Conservation (phyloP, 495 filamentous ascomycete genomes). For the Penicillium taxi region DNA sequence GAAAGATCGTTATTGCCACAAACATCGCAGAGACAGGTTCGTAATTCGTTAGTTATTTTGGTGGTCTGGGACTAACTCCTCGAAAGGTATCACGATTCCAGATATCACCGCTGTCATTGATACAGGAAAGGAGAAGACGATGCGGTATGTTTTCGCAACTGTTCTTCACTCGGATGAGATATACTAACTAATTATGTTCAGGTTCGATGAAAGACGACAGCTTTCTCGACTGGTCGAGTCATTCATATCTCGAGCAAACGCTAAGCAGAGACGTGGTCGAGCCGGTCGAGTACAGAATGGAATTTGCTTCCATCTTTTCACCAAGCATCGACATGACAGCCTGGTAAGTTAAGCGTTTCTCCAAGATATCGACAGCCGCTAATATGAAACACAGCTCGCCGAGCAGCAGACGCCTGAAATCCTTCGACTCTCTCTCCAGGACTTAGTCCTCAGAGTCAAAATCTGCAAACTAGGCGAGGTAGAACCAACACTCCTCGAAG, state of each 20-base stretch:
- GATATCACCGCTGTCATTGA: constrained; percentile 95
- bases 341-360: constrained; percentile 22
- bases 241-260: constrained; percentile 89
- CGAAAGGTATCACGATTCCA: constrained; percentile 72
- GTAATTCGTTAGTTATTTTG: not conserved
- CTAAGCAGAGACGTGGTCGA: constrained; percentile 86
- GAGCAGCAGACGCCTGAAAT: constrained; percentile 95
- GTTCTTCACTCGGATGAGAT: not conserved
- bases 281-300: constrained; percentile 94
- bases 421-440: constrained; percentile 85
- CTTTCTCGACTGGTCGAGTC: constrained; percentile 82
- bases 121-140: constrained; percentile 91
- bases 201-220: constrained; percentile 84
- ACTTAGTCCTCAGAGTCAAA: constrained; percentile 92
- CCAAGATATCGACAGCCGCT: not conserved
- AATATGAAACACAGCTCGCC: constrained; percentile 45
- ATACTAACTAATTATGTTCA: constrained; percentile 10
- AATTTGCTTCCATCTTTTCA: constrained; percentile 92
- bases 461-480: constrained; percentile 91
- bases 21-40: constrained; percentile 91
- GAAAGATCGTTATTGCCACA: constrained; percentile 91
- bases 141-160: constrained; percentile 43
- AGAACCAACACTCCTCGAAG: constrained; percentile 80
- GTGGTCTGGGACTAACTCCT: constrained; percentile 1
- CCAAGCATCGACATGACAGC: constrained; percentile 72